A percentile compares a stretch with the other conserved stretches of the same genome.
Evolutionary conservation across 2,329 filamentous ascomycete genomes (phyloP).

Genomic region (Diaporthe aspalathi): DNA sequence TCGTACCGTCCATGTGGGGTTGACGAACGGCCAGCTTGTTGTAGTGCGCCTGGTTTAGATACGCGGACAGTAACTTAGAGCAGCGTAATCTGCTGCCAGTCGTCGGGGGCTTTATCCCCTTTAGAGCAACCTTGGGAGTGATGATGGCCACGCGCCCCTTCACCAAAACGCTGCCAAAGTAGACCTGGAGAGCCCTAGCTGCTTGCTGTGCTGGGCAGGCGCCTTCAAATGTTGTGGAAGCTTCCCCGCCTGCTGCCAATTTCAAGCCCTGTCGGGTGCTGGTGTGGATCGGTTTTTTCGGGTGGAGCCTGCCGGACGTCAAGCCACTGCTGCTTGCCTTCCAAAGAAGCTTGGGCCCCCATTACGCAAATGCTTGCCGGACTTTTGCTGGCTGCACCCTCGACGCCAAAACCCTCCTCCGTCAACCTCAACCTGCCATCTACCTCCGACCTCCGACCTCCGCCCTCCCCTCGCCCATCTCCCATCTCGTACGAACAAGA

Average conservation of each 20-base stretch:
- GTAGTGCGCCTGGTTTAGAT: background rate
- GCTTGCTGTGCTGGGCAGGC: background rate
- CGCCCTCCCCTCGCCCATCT: constrained; percentile 16
- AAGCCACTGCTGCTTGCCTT: constrained; percentile 23
- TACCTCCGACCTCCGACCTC: constrained; percentile 17
- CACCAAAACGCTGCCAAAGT: background rate
- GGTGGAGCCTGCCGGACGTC: constrained; percentile 32
- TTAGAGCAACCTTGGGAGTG: too few relatives aligned
- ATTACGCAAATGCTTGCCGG: constrained; percentile 36
- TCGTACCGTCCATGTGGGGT: background rate
- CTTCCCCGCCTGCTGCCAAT: constrained; percentile 1
- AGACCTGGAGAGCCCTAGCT: background rate
- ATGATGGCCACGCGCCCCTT: background rate
- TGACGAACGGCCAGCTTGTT: background rate
- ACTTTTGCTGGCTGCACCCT: constrained; percentile 30
- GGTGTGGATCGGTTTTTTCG: background rate
- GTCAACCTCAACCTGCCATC: constrained; percentile 29
- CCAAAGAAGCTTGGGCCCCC: constrained; percentile 33
- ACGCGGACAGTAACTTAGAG: too few relatives aligned
- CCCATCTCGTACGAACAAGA: constrained; percentile 20
- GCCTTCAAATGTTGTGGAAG: background rate
- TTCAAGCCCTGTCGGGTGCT: background rate
- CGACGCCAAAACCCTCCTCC: constrained; percentile 18
- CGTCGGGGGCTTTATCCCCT: too few relatives aligned
- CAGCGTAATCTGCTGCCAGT: too few relatives aligned